phyloP scores from a whole-genome alignment of 1,284 basidiomycete species.

The Xerocomus amazonicus region DNA sequence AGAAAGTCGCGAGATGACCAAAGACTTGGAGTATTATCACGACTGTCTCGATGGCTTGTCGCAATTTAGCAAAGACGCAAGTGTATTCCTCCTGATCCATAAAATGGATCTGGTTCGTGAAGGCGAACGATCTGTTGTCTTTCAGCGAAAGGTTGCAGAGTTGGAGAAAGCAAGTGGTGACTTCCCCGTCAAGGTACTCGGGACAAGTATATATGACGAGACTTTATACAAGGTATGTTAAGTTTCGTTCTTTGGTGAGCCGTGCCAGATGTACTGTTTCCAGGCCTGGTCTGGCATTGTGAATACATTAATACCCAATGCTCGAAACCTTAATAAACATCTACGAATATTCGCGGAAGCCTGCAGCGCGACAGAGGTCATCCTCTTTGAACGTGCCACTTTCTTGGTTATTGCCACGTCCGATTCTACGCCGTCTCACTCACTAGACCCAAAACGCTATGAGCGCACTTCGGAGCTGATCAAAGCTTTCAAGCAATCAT shows the following conservation, averaged over 20 bases:
- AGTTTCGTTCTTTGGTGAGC: conserved; percentile 2
- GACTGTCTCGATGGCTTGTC: conserved; percentile 80
- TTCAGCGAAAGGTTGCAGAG: conserved; percentile 68
- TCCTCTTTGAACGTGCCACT: conserved; percentile 95
- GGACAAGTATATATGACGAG: conserved; percentile 98
- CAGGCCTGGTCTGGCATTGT: conserved; percentile 99
- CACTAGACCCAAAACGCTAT: conserved; percentile 79
- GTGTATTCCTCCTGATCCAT: conserved; percentile 90
- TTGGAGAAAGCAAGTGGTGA: conserved; percentile 63
- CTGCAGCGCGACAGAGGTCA: conserved; percentile 88
- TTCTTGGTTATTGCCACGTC: conserved; percentile 93
- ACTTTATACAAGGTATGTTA: conserved; percentile 84
- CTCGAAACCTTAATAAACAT: conserved; percentile 82
- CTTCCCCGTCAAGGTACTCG: conserved; percentile 66
- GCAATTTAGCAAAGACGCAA: conserved; percentile 76
- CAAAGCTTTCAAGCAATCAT: conserved; percentile 92
- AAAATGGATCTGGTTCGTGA: conserved; percentile 91
- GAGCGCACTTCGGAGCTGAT: conserved; percentile 95
- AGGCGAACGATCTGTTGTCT: conserved; percentile 49
- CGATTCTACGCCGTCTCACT: conserved; percentile 36
- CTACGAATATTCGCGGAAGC: conserved; percentile 82
- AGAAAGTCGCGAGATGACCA: conserved; percentile 66
- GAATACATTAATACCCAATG: conserved; percentile 94
- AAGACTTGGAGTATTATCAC: conserved; percentile 85
- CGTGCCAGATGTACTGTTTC: conserved; percentile 7